Percentiles rank a stretch among this genome's conserved stretches.
Conservation (phyloP, 768 basidiomycete species). For the Leccinellum rugosiceps region DNA sequence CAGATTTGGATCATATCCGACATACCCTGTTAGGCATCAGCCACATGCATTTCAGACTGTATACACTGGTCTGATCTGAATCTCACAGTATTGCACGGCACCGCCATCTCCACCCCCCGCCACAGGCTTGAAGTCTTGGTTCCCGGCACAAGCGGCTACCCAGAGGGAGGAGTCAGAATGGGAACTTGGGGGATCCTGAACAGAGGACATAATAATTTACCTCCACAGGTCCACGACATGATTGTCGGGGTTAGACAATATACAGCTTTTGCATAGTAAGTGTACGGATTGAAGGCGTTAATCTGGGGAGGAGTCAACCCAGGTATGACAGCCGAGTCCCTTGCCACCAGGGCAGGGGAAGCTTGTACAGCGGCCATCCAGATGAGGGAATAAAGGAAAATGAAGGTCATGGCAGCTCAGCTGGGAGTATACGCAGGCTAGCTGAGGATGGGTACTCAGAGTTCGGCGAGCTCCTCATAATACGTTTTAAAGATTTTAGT, state of each 20-base stretch:
- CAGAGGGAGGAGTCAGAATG: not conserved
- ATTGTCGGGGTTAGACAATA: constrained; percentile 42
- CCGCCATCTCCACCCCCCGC: constrained; percentile 45
- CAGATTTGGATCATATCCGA: constrained; percentile 42
- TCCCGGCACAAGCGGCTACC: constrained; percentile 41
- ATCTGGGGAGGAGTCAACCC: constrained; percentile 39
- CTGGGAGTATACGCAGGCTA: not conserved
- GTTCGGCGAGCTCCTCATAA: not conserved
- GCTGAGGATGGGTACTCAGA: not conserved
- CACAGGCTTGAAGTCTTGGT: constrained; percentile 40
- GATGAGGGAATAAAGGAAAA: constrained; percentile 8
- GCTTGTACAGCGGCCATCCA: constrained; percentile 3
- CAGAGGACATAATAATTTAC: constrained; percentile 26
- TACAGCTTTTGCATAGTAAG: constrained; percentile 46
- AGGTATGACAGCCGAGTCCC: constrained; percentile 23
- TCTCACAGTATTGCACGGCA: constrained; percentile 39
- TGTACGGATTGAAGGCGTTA: constrained; percentile 42
- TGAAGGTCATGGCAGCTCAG: constrained; percentile 1
- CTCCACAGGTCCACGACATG: constrained; percentile 50
- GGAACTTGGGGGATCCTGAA: too few relatives aligned
- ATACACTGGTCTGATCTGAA: too few relatives aligned
- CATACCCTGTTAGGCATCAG: constrained; percentile 9
- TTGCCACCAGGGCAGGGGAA: constrained; percentile 28
- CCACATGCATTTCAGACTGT: too few relatives aligned
- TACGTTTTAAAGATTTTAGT: not conserved